Evolutionary conservation across 2,329 filamentous ascomycete genomes (phyloP), one percentile per base, ranked within the genome.

Genomic region (Cladosporium sp.): DNA sequence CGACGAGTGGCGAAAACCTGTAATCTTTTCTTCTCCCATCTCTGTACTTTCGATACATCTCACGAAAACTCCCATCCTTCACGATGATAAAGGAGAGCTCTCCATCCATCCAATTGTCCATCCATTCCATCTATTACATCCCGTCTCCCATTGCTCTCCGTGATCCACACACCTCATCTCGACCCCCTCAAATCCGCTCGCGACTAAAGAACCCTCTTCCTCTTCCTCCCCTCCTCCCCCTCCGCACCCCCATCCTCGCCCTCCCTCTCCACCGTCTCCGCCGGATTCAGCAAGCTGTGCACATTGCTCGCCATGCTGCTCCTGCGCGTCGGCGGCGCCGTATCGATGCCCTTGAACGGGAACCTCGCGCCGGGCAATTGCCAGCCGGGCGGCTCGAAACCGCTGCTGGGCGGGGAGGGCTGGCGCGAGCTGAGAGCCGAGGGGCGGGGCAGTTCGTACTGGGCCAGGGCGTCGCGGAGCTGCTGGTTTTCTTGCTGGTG

Each of bases 221-320:
- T 74, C 70, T 84, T 85, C 55, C 83, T 73, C 45, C 70, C 68
- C n/a, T 84, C 84, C 45, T 70, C 84, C 54, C 83, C 73, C 43
- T 70, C 68, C 50, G 75, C 73, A 19, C 75, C 72, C 54, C 82
- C 75, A 54, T 86, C 83, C 63, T 85, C 83, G 43, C 83, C 82
- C 16, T 81, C 79, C 54, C 82, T 70, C 66, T 86, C 84, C 2
- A 79, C 80, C 1, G 83, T 86, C 59, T 85, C 83, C 11, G 83
- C 81, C 5, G 84, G 84, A 59, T 87, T 87, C 1, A 87, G 73
- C 19, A 87, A 68, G 5, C 78, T 82, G 64, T 85, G 82, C 18
- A 85, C 80, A 59, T 84, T 86, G 59, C 83, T 85, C 6, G 84
- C 84, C 84, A 87, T 86, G 62, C 83, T 86, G 22, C 81, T 83